A percentile compares a stretch with the other conserved stretches of the same genome.
Conservation (phyloP, 1,139 yeast species). For the Saccharomyces hybrid region DNA sequence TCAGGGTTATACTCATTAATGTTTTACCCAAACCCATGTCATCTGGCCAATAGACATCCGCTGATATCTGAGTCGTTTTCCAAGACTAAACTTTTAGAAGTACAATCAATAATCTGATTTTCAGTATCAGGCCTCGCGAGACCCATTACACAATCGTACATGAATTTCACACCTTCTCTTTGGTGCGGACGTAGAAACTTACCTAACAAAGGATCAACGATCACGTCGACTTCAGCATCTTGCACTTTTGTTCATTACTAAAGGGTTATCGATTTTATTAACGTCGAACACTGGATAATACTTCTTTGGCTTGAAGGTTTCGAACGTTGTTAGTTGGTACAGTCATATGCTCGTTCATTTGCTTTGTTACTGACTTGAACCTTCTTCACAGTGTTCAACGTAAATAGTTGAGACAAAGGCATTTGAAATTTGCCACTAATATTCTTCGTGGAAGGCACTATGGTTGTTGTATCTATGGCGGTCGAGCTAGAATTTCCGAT, state of each 20-base stretch:
- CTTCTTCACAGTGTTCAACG: conserved; percentile 10
- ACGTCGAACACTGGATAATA: conserved; percentile 39
- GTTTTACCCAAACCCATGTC: conserved; percentile 98
- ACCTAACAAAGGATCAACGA: conserved; percentile 60
- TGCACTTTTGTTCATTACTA: conserved; percentile 40
- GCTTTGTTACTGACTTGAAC: conserved; percentile 15
- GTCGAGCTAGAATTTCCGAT: neutral
- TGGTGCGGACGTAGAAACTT: conserved; percentile 71
- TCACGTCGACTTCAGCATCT: conserved; percentile 45
- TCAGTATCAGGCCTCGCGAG: conserved; percentile 33
- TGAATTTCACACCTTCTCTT: conserved; percentile 67
- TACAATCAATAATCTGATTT: conserved; percentile 13
- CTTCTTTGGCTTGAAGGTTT: neutral
- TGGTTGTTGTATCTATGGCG: neutral
- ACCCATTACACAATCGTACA: conserved; percentile 80
- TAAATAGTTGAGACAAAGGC: conserved; percentile 14
- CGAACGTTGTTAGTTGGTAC: neutral
- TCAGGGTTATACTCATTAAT: conserved; percentile 68
- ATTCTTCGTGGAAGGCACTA: neutral
- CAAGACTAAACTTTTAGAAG: conserved; percentile 11
- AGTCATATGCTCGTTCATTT: conserved; percentile 8
- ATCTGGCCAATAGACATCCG: conserved; percentile 90
- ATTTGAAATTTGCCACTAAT: conserved; percentile 1
- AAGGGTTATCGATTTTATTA: conserved; percentile 33
- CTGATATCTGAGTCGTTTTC: conserved; percentile 38